Evolutionary conservation across 208 protist genomes (phyloP).

Genomic region (Crithidia thermophila): DNA sequence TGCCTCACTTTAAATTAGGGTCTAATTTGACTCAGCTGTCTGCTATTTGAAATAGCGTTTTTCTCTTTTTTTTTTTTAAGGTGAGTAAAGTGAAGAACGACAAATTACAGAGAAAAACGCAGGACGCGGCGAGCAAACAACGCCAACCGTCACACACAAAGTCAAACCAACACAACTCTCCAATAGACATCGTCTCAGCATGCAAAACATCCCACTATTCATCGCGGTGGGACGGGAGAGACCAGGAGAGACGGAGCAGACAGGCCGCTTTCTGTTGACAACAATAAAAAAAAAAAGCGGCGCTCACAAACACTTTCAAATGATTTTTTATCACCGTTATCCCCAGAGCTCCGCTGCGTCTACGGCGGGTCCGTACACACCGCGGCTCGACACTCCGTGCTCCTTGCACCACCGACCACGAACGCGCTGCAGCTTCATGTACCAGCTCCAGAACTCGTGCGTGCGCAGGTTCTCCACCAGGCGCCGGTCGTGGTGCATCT

Average conservation of each 20-base stretch:
- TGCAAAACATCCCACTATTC: too few relatives aligned
- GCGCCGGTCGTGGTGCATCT: conserved; percentile 75
- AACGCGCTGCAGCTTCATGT: conserved; percentile 92
- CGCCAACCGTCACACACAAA: too few relatives aligned
- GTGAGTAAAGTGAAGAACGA: not conserved
- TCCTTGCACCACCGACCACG: conserved; percentile 90
- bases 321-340: conserved; percentile 38
- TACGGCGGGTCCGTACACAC: conserved; percentile 90
- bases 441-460: conserved; percentile 92
- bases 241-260: too few relatives aligned
- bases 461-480: conserved; percentile 74
- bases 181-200: too few relatives aligned
- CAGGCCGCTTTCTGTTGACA: too few relatives aligned
- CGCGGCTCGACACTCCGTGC: conserved; percentile 86
- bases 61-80: not conserved
- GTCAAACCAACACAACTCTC: too few relatives aligned
- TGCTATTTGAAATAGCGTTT: too few relatives aligned
- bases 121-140: conserved; percentile 5
- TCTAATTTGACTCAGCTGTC: too few relatives aligned
- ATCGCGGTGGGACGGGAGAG: too few relatives aligned
- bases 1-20: too few relatives aligned
- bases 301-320: too few relatives aligned
- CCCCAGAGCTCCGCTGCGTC: conserved; percentile 93
- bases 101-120: conserved; percentile 5
- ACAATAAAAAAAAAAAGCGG: conserved; percentile 15